Percentiles rank a stretch among this genome's conserved stretches.
Evolutionary conservation across 139 green algal species (phyloP).

Genomic region (Chlamydomonas sphaeroides): DNA sequence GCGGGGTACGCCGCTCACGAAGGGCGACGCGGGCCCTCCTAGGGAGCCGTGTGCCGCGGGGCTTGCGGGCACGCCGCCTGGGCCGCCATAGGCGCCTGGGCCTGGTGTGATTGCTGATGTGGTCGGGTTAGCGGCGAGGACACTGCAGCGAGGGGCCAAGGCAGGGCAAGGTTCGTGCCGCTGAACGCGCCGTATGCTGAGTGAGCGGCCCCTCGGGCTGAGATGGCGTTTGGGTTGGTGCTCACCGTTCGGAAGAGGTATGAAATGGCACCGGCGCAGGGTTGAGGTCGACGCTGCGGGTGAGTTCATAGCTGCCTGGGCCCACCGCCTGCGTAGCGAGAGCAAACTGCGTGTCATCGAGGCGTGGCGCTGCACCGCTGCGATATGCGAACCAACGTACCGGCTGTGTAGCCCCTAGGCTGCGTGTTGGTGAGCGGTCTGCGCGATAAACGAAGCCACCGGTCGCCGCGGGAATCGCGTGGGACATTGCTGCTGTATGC

Average conservation of each 20-base stretch:
- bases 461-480: not conserved
- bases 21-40: not conserved
- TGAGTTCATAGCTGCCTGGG: constrained; percentile 16
- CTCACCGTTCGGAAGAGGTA: not conserved
- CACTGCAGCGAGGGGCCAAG: not conserved
- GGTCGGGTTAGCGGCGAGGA: constrained; percentile 1
- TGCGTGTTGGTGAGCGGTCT: not conserved
- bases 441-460: constrained; percentile 21
- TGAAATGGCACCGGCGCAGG: constrained; percentile 30
- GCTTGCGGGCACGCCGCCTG: not conserved
- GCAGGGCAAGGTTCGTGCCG: not conserved
- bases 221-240: not conserved
- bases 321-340: not conserved
- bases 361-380: not conserved
- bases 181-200: not conserved
- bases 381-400: not conserved
- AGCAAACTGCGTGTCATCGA: not conserved
- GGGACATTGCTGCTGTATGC: constrained; percentile 31
- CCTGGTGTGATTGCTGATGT: constrained; percentile 21
- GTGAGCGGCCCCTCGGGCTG: not conserved
- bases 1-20: constrained; percentile 21
- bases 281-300: not conserved
- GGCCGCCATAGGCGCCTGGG: not conserved
- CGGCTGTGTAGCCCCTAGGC: not conserved
- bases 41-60: not conserved